Base-by-base conservation (phyloP, 352 stramenopile genomes). In the Phytophthora foliorum region DNA sequence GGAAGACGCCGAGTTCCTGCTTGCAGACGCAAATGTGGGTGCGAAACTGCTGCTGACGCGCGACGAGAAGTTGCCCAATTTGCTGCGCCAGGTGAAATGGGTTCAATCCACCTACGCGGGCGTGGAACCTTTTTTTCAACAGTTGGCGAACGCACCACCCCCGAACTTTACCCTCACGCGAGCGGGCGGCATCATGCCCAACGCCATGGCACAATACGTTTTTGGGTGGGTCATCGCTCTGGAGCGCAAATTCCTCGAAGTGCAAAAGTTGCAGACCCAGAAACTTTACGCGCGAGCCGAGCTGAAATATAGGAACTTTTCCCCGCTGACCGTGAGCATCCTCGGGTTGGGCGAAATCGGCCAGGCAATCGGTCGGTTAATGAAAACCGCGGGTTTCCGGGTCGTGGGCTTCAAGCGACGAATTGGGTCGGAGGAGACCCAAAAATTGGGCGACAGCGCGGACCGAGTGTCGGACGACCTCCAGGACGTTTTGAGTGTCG, bases 321-420 rank as follows among this genome's bases (percentile, higher is more conserved):
- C 61, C 14, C 48, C 71, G 19, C 55, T 91, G 25, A 90, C 80
- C 2, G 56, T 91, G 9, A 72, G 77, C 3, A 78, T 91, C 42
- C 71, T 91, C 13, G 83, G 83, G 3, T 59, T 91, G 16, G 83
- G 83, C 8, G 83, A 88, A 21, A 90, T 91, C 60, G 83, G 83
- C 22, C 83, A 89, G 38, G 73, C 61, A 24, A 90, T 89, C 52
- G 83, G 81, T 13, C 68, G 63, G 2, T 48, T 86, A 10, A 57
- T 89, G 63, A 90, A 81, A 49, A 64, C 46, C 22, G 71, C 78
- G 2, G 83, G 82, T 4, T 93, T 91, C 55, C 63, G 77, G 0
- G 81, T 92, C n/a, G 45, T 87, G 4, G 85, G 85, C 4, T 91
- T 93, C 57, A 93, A 93, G 69, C 78, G 83, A 8, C 75, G 69